Conservation (phyloP, 306 rosid species). For the Vicia faba region DNA sequence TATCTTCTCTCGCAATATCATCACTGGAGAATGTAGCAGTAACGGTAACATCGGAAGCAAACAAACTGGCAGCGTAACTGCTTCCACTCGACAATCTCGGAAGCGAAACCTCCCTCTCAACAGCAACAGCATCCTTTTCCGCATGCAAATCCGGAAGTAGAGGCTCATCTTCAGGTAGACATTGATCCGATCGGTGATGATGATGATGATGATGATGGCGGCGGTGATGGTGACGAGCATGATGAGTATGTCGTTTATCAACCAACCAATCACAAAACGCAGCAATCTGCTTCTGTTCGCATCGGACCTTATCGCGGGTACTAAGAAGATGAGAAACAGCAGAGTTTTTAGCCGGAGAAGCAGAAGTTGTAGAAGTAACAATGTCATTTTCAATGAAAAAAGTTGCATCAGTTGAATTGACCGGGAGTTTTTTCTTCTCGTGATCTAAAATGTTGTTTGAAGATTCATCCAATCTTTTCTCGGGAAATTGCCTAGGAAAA, state of each 20-base stretch:
- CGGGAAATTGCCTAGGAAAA: slow-evolving; percentile 94
- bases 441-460: slow-evolving; percentile 55
- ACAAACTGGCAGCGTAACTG: slow-evolving; percentile 85
- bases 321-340: slow-evolving; percentile 66
- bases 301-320: slow-evolving; percentile 37
- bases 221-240: background rate
- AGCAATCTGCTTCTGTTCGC: slow-evolving; percentile 51
- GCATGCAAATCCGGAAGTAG: slow-evolving; percentile 23
- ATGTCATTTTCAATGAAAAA: slow-evolving; percentile 50
- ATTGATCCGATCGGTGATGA: slow-evolving; percentile 1
- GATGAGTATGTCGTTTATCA: slow-evolving; percentile 39
- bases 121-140: slow-evolving; percentile 50
- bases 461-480: slow-evolving; percentile 60
- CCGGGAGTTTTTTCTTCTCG: slow-evolving; percentile 50
- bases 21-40: slow-evolving; percentile 61
- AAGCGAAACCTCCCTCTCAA: slow-evolving; percentile 75
- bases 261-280: slow-evolving; percentile 66
- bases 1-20: slow-evolving; percentile 55
- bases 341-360: slow-evolving; percentile 32
- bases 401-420: slow-evolving; percentile 35
- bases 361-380: background rate
- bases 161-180: background rate
- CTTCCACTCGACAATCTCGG: slow-evolving; percentile 78
- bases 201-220: background rate
- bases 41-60: slow-evolving; percentile 61